Conservation (phyloP, 139 green algal genomes). For the Coccomyxa sp. region DNA sequence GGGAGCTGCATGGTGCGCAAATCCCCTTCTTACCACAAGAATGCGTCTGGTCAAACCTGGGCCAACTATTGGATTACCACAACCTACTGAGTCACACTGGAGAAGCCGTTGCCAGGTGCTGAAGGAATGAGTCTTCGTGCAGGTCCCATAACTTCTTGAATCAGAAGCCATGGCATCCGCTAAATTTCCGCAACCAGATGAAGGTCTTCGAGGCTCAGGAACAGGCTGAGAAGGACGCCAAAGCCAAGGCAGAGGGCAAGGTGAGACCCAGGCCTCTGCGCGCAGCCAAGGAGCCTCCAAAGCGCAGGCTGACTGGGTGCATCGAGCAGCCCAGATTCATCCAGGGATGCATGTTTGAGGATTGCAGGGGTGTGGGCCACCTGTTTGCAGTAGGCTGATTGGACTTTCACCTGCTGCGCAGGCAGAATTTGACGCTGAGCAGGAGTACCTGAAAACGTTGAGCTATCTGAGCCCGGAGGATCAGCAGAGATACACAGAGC, state of each 20-base stretch:
- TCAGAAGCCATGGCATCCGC: conserved; percentile 81
- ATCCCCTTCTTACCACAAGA: too few species aligned
- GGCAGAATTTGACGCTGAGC: conserved; percentile 23
- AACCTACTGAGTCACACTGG: too few species aligned
- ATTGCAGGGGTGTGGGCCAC: too few species aligned
- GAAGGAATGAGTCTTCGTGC: too few species aligned
- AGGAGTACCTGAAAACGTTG: conserved; percentile 53
- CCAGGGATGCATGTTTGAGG: too few species aligned
- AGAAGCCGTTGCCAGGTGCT: too few species aligned
- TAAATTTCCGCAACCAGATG: conserved; percentile 77
- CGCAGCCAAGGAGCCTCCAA: neutral
- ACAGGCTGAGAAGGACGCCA: conserved; percentile 36
- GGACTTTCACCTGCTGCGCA: neutral
- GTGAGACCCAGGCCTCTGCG: conserved; percentile 13
- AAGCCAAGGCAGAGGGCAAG: conserved; percentile 47
- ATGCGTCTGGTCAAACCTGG: too few species aligned
- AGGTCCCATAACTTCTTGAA: conserved; percentile 80
- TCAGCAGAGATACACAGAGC: conserved; percentile 45
- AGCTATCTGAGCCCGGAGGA: conserved; percentile 54
- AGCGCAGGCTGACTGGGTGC: neutral
- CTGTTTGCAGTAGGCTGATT: neutral
- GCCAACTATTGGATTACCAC: too few species aligned
- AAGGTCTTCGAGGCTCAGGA: conserved; percentile 73
- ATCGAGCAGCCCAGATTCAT: neutral
- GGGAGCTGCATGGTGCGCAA: conserved; percentile 21